Evolutionary conservation across 2,329 filamentous ascomycete species (phyloP), one percentile per base, ranked within the genome.

Genomic region (Fusarium zealandicum): DNA sequence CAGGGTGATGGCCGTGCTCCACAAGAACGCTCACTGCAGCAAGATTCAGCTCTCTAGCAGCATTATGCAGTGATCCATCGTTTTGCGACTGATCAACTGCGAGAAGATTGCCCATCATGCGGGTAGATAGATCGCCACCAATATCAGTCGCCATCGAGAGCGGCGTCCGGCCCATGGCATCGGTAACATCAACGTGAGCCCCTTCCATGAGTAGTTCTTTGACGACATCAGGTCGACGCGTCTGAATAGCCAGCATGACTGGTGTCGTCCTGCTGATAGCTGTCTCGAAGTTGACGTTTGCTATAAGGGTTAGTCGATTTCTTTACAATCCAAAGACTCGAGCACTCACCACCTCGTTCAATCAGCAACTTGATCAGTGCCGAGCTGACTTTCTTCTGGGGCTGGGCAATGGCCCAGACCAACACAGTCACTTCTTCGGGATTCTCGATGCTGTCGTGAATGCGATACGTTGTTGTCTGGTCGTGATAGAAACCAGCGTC

Each of bases 61-160:
- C 84, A 54, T 88, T 86, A 63, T 90, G 87, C 3, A 90, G 75
- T 2, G 85, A 88, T 0, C 86, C 86, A 54, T 90, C 87, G 51
- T 89, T 84, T 35, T 76, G 78, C 2, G 81, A 78, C 1, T 84
- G 82, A 16, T 83, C 81, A 0, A 82, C 80, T 0, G 78, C 78
- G 5, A 87, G 74, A 1, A 89, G 70, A 44, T 77, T 78, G 2
- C 76, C 73, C 80, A 85, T 80, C 70, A 85, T 81, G 9, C 76
- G 73, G 14, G 80, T 80, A 1, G 80, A 78, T 11, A 82, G 58
- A 0, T 84, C 79, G 12, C 83, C 82, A 0, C 81, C 80, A 2
- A 83, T 75, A 32, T 72, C 75, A 2, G 84, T 85, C 2, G 83
- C 85, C 75, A 86, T 81, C 2, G 83, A 82, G 32, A 88, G 75